A percentile compares a stretch with the other conserved stretches of the same genome.
phyloP scores from a whole-genome alignment of 176 grass and related monocot genomes.

The Juncus effusus region DNA sequence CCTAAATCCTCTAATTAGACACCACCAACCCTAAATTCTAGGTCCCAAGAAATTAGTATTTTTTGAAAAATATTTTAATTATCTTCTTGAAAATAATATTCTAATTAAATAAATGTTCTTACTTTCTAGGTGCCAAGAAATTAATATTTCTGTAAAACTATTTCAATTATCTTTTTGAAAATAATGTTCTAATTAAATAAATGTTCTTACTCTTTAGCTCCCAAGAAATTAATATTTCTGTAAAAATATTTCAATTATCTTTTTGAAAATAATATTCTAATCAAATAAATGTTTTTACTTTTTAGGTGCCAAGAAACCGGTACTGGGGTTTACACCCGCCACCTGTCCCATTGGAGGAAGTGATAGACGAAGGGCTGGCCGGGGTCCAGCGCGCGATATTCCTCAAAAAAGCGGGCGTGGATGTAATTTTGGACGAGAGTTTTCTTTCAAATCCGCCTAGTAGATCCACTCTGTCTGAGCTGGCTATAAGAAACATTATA shows the following conservation, averaged over 20 bases:
- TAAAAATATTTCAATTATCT: too few relatives aligned
- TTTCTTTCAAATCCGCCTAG: conserved; percentile 92
- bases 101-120: neutral
- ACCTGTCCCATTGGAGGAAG: conserved; percentile 89
- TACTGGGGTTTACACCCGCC: conserved; percentile 97
- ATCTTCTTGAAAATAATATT: too few relatives aligned
- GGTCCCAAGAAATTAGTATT: too few relatives aligned
- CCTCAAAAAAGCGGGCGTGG: conserved; percentile 87
- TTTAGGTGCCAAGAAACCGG: conserved; percentile 85
- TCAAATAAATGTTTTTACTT: neutral
- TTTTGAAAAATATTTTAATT: too few relatives aligned
- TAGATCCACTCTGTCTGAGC: conserved; percentile 64
- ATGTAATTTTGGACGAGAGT: conserved; percentile 73
- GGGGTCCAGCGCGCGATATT: conserved; percentile 73
- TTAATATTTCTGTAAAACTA: too few relatives aligned
- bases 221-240: neutral
- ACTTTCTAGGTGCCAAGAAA: too few relatives aligned
- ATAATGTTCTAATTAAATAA: neutral
- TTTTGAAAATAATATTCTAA: neutral
- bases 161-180: too few relatives aligned
- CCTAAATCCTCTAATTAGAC: too few relatives aligned
- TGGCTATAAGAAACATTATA: conserved; percentile 90
- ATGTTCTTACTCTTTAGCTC: conserved; percentile 2
- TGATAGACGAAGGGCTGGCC: conserved; percentile 83
- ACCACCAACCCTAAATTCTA: too few relatives aligned